These are phyloP conservation scores for Mycena citricolor DNA, from an alignment of 1,284 basidiomycete species.

Conservation along the genomic window DNA sequence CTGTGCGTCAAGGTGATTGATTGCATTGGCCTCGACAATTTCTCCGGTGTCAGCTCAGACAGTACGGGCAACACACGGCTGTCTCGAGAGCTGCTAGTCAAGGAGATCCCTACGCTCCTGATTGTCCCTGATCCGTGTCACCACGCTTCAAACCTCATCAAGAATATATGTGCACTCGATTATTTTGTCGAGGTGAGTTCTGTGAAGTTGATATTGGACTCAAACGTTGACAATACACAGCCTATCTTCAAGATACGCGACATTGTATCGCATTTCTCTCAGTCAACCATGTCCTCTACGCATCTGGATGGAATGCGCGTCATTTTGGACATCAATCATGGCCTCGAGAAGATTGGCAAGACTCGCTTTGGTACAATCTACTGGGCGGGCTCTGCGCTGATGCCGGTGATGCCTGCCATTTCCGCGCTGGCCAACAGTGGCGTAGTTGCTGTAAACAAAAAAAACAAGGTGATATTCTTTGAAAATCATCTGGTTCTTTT, in stretches of 20 bases:
- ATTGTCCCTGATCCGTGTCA: constrained; percentile 29
- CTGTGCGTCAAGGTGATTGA: constrained; percentile 23
- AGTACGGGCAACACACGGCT: constrained; percentile 27
- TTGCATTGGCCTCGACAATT: constrained; percentile 21
- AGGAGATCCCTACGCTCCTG: constrained; percentile 23
- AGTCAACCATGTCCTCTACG: constrained; percentile 24
- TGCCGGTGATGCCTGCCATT: constrained; percentile 26
- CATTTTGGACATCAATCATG: constrained; percentile 15
- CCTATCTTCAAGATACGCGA: constrained; percentile 16
- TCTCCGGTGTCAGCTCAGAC: constrained; percentile 23
- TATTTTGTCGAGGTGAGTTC: constrained; percentile 23
- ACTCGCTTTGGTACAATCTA: constrained; percentile 32
- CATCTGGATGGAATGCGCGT: constrained; percentile 20
- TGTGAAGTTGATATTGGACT: neutral
- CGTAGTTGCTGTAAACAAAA: constrained; percentile 1
- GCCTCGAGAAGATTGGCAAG: constrained; percentile 28
- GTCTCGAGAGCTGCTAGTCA: constrained; percentile 14
- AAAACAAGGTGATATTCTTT: neutral
- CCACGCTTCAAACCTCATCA: constrained; percentile 25
- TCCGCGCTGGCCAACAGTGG: constrained; percentile 7
- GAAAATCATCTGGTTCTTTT: neutral
- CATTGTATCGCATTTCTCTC: constrained; percentile 27
- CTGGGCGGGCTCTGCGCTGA: constrained; percentile 23
- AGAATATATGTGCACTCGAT: constrained; percentile 27
- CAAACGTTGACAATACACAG: constrained; percentile 14